Evolutionary conservation across 306 rosid genomes (phyloP), one percentile per base, ranked within the genome.

Genomic region (Prosopis cineraria): DNA sequence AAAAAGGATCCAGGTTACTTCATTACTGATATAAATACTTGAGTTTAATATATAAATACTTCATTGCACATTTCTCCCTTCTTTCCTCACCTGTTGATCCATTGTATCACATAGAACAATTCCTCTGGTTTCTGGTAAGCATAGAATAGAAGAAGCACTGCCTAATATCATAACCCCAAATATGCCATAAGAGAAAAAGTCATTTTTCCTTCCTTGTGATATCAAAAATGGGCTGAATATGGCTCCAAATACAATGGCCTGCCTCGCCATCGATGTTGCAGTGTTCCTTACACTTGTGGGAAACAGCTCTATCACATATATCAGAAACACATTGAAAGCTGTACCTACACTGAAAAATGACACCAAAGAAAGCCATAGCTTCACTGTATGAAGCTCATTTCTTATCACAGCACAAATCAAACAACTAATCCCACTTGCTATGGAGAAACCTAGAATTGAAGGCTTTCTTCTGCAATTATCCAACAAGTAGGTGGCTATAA

Each of bases 231-330:
- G 81, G 4, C 58, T 45, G 33, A 81, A 85, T 1, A 78, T 71
- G 56, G 76, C 74, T 3, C 88, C 85, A 30, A 69, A 73, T 2
- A 80, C 72, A 22, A 70, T 24, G 13, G 83, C 77, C 36, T 85
- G 91, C 73, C 91, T 72, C 34, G 79, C 75, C 50, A 88, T 41
- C 0, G 89, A 70, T 1, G 85, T 69, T 3, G 84, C 58, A n/a
- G 84, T 82, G 80, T 85, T 88, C 68, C 89, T 88, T 73, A 88
- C 87, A 48, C 87, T 25, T 6, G 89, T 85, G 0, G 89, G 91
- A 64, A 88, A 88, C 44, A 88, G 0, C 78, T 87, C 91, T 10
- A 85, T 27, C 3, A 73, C 76, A 65, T 48, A 87, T 56, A 87
- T 77, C 0, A 85, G 69, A 33, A 85, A 30, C 59, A 87, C 65